Evolutionary conservation across 2,329 filamentous ascomycete species (phyloP).

Genomic region (Sphaceloma murrayae): DNA sequence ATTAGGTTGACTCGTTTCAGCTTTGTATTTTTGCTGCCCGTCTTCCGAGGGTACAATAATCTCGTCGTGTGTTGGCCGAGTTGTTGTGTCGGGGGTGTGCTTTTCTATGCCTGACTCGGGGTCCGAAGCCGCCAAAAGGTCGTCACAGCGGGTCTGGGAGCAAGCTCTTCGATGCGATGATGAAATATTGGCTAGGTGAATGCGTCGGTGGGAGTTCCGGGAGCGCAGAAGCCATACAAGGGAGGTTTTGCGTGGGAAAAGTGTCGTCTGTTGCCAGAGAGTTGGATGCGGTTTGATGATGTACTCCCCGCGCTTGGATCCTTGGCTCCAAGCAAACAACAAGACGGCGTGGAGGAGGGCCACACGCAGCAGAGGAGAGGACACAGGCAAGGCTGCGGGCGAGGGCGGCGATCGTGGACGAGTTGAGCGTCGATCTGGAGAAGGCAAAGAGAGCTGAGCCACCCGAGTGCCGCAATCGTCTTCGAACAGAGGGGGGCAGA

Average conservation of each 20-base stretch:
- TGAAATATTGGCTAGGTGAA: too few species aligned
- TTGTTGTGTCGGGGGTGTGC: neutral
- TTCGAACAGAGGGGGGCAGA: neutral
- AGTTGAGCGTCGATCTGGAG: conserved; percentile 8
- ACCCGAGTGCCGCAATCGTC: conserved; percentile 1
- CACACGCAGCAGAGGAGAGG: too few species aligned
- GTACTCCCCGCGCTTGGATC: conserved; percentile 10
- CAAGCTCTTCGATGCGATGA: too few species aligned
- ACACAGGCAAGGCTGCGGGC: conserved; percentile 8
- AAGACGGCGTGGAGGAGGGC: neutral
- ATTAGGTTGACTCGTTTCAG: neutral
- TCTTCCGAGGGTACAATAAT: too few species aligned
- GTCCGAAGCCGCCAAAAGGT: too few species aligned
- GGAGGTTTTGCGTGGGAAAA: too few species aligned
- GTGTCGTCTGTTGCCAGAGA: conserved; percentile 2
- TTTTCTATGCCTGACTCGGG: conserved; percentile 6
- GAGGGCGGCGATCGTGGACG: conserved; percentile 6
- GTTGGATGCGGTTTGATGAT: conserved; percentile 1
- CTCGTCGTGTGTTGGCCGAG: neutral
- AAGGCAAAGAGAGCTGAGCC: conserved; percentile 8
- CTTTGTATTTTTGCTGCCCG: too few species aligned
- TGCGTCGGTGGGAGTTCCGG: too few species aligned
- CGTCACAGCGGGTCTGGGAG: too few species aligned
- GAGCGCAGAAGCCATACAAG: too few species aligned
- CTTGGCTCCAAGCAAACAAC: conserved; percentile 4